Percentiles rank a stretch among this genome's conserved stretches.
Conservation (phyloP, 495 filamentous ascomycete genomes). For the Lasiosphaeria miniovina region DNA sequence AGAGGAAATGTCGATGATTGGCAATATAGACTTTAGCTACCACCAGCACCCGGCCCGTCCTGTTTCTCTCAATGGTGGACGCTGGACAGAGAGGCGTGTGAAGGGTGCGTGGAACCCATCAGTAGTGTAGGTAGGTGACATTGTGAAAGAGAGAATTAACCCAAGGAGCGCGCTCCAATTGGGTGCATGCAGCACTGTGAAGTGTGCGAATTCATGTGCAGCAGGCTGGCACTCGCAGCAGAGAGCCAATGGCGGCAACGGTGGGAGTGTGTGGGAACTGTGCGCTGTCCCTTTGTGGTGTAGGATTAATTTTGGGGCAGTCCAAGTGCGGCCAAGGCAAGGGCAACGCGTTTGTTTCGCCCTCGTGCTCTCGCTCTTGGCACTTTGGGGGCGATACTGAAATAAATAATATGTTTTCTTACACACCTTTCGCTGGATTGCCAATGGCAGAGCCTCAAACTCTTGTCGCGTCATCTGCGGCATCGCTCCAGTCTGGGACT, state of each 20-base stretch:
- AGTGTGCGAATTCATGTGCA: slow-evolving; percentile 24
- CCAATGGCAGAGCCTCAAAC: slow-evolving; percentile 53
- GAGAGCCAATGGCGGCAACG: slow-evolving; percentile 23
- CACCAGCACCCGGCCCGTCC: background rate
- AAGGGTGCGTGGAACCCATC: slow-evolving; percentile 2
- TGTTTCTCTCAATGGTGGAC: slow-evolving; percentile 13
- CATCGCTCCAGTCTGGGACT: slow-evolving; percentile 20
- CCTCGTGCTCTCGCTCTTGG: too few relatives aligned
- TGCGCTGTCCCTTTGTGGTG: slow-evolving; percentile 2
- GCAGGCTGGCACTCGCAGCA: slow-evolving; percentile 20
- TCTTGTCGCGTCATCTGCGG: slow-evolving; percentile 37
- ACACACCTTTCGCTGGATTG: slow-evolving; percentile 57
- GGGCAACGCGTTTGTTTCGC: too few relatives aligned
- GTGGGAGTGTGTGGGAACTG: background rate
- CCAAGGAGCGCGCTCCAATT: slow-evolving; percentile 18
- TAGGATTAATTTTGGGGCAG: background rate
- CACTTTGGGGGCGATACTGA: slow-evolving; percentile 1
- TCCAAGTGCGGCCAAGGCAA: too few relatives aligned
- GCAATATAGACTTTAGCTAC: background rate
- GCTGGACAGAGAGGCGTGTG: background rate
- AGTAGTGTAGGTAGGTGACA: slow-evolving; percentile 10
- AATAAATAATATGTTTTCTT: slow-evolving; percentile 10
- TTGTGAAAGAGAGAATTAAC: slow-evolving; percentile 14
- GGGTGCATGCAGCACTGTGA: slow-evolving; percentile 21
- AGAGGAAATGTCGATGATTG: background rate